Percentiles rank a stretch among this genome's conserved stretches.
These are phyloP conservation scores for Debaryomyces fabryi DNA, from an alignment of 1,139 yeast species.

Conservation along the genomic window DNA sequence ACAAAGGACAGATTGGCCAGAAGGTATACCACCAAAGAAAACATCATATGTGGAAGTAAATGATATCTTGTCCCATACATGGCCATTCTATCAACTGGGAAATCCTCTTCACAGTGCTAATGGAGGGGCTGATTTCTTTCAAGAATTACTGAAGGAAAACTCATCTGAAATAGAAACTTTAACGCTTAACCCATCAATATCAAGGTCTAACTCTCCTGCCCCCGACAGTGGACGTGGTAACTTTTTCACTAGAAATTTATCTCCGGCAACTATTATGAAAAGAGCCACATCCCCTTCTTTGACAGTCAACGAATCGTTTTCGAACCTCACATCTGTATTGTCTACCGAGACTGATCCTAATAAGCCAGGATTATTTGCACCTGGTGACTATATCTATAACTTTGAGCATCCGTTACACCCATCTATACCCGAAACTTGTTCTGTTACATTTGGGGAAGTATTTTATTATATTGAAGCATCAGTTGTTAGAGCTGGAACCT, in stretches of 20 bases:
- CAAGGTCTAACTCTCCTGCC: constrained; percentile 26
- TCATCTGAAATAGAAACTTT: constrained; percentile 27
- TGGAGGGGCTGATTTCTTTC: constrained; percentile 59
- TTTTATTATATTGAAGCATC: constrained; percentile 67
- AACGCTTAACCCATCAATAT: constrained; percentile 34
- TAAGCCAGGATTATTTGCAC: constrained; percentile 45
- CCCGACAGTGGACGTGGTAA: constrained; percentile 17
- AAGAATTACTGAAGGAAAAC: constrained; percentile 31
- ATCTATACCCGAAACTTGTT: constrained; percentile 77
- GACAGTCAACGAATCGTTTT: constrained; percentile 17
- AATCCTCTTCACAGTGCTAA: constrained; percentile 30
- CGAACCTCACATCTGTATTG: constrained; percentile 24
- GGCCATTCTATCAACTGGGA: constrained; percentile 75
- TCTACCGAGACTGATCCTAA: constrained; percentile 24
- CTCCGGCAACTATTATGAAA: constrained; percentile 37
- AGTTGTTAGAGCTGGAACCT: constrained; percentile 79
- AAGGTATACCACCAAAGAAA: constrained; percentile 93
- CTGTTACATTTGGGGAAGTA: constrained; percentile 81
- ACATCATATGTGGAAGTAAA: constrained; percentile 63
- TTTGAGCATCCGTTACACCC: constrained; percentile 89
- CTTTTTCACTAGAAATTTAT: constrained; percentile 32
- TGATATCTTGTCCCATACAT: constrained; percentile 74
- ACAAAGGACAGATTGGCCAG: constrained; percentile 96
- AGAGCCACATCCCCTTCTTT: constrained; percentile 45
- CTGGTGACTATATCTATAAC: constrained; percentile 90